A percentile compares a stretch with the other conserved stretches of the same genome.
These are phyloP conservation scores for Ceratocystis papillata DNA, from an alignment of 2,329 filamentous ascomycete species.

Conservation along the genomic window DNA sequence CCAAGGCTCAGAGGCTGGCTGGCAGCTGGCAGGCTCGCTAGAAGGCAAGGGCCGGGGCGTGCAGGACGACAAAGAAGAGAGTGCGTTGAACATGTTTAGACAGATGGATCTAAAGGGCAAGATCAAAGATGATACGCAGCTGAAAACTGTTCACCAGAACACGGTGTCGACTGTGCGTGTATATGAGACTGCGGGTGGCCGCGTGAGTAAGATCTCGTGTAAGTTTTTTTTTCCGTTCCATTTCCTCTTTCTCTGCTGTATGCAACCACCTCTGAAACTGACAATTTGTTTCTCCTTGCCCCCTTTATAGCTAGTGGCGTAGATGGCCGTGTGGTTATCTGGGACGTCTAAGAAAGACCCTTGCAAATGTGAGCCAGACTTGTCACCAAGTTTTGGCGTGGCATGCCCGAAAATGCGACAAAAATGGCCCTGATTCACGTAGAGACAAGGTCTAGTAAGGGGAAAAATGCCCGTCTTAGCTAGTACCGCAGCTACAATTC, in stretches of 20 bases:
- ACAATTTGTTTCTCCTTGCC: conserved; percentile 18
- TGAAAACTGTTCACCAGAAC: conserved; percentile 95
- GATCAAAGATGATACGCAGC: conserved; percentile 77
- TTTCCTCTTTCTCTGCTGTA: conserved; percentile 23
- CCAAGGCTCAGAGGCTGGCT: conserved; percentile 64
- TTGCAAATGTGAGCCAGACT: background rate
- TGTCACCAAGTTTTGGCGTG: background rate
- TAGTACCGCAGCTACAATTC: background rate
- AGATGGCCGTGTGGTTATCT: conserved; percentile 72
- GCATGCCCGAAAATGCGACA: conserved; percentile 16
- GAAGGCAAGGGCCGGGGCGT: conserved; percentile 59
- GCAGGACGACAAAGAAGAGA: conserved; percentile 66
- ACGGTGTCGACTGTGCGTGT: conserved; percentile 76
- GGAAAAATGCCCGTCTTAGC: background rate
- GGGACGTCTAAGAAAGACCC: conserved; percentile 49
- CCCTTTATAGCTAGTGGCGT: conserved; percentile 58
- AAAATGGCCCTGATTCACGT: conserved; percentile 2
- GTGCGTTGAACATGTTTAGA: conserved; percentile 92
- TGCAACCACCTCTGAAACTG: conserved; percentile 19
- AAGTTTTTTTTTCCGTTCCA: conserved; percentile 37
- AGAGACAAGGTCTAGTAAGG: background rate
- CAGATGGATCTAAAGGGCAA: conserved; percentile 99
- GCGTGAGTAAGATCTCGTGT: conserved; percentile 76
- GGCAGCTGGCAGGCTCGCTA: conserved; percentile 72
- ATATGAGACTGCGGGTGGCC: conserved; percentile 55